Base-by-base conservation (phyloP, 2,329 filamentous ascomycete species). In the Penicillium expansum region DNA sequence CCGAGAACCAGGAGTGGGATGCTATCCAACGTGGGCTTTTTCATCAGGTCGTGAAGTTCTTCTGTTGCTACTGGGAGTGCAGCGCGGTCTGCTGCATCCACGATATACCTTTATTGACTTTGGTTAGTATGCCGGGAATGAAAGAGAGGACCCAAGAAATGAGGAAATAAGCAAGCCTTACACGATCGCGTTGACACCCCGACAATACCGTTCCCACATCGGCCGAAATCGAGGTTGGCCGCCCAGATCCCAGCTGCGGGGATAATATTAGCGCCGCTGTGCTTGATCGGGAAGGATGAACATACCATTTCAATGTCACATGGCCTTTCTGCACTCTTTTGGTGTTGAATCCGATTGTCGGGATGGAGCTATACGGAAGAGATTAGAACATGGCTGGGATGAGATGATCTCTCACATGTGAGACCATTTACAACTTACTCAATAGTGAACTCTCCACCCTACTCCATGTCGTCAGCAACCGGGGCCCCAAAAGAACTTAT, bases 151-250 rank as follows among this genome's bases (percentile, higher is more conserved):
- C 13, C 18, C 35, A 29, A 52, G 27, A 14, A 35, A 41, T 51
- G 18, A 18, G 20, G 30, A n/a, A 32, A 29, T 5, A 14, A 43
- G 14, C 7, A 10, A 51, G 48, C 61, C 82, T 75, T 82, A 88
- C 84, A 99, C 90, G 67, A 99, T 97, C 67, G 93, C 93, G 78
- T 96, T 96, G 66, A 97, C 94, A 51, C 92, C 94, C 62, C 92
- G 91, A 78, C 94, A 97, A 76, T 99, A 99, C 71, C 94, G 84
- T 81, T 99, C 94, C 94, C 94, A 99, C 94, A 99, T 99, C 67
- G 91, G 90, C 71, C 94, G 90, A 80, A 97, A 99, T 64, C 93
- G 86, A 67, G 94, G 93, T 78, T 99, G 94, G 52, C 94, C 94
- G 67, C 94, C 94, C 63, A 99, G 86, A 79, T 99, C 94, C 94